Evolutionary conservation across 805 yeast genomes (phyloP), one percentile per base, ranked within the genome.

Genomic region (Metschnikowia santaceciliae): DNA sequence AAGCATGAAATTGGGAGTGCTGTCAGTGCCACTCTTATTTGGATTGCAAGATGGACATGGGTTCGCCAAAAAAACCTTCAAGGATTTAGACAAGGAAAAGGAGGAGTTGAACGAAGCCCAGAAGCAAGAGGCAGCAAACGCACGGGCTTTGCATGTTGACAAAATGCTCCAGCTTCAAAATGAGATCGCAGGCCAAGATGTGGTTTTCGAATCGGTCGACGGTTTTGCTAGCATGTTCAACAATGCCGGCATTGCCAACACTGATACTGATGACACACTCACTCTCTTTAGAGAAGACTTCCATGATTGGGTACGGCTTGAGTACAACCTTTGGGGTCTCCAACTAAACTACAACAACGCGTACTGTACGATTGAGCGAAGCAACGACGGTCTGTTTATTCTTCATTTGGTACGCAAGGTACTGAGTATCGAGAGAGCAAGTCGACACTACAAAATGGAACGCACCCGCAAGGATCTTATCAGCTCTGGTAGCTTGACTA

Each of bases 1-100:
- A 10, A 76, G 84, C 0, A 72, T 71, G 13, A 71, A 70, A n/a
- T 70, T 72, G 0, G 86, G 86, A 3, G 70, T 84, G 3, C 75
- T 74, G 13, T 76, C 85, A 1, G 74, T 77, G 1, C 88, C 90
- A 0, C 75, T 80, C 0, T 65, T 86, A 13, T 70, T 75, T 35
- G 61, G 64, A 0, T 54, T 70, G 14, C 73, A 74, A 0, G 52
- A 56, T 0, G 59, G 54, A 32, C 58, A 54, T 47, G 76, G 74
- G 2, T 47, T 59, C 2, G 55, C 62, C 15, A 51, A 48, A 22
- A 62, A 61, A 44, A 39, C 55, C 5, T 54, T 54, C 17, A 37
- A 42, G 7, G 58, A 61, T 4, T 39, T 54, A 13, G 48, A 46
- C 10, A 41, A 50, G 34, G 59, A 56, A 10, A 55, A 54, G 26